Conservation (phyloP, 2,329 filamentous ascomycete species). For the Ophiosphaerella herpotricha region DNA sequence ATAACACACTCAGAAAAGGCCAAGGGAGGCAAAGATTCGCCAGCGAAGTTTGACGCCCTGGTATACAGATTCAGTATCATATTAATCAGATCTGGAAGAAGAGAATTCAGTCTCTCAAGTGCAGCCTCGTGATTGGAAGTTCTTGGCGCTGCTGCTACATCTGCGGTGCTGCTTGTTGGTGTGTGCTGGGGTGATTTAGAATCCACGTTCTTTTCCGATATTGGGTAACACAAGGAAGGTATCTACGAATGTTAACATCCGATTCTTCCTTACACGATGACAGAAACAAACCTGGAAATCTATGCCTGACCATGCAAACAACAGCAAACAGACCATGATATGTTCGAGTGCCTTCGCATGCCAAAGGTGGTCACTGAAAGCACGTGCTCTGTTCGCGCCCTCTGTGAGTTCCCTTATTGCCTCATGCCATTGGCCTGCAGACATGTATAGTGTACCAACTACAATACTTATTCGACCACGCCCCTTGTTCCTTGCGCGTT, state of each 20-base stretch:
- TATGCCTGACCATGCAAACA: constrained; percentile 81
- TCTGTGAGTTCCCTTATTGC: constrained; percentile 83
- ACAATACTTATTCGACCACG: constrained; percentile 79
- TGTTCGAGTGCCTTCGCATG: constrained; percentile 93
- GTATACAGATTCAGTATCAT: constrained; percentile 76
- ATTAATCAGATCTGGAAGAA: constrained; percentile 75
- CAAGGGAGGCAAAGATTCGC: constrained; percentile 72
- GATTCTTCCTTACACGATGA: too few relatives aligned
- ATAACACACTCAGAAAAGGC: constrained; percentile 75
- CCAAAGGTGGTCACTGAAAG: constrained; percentile 91
- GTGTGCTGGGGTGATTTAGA: constrained; percentile 51
- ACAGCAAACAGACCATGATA: constrained; percentile 78
- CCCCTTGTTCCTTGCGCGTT: constrained; percentile 78
- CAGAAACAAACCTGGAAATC: constrained; percentile 70
- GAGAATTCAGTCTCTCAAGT: constrained; percentile 55
- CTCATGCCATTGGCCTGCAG: constrained; percentile 87
- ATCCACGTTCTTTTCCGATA: constrained; percentile 52
- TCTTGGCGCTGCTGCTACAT: constrained; percentile 49
- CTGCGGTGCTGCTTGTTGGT: constrained; percentile 44
- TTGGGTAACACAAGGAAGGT: constrained; percentile 58
- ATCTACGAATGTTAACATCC: constrained; percentile 47
- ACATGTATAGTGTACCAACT: constrained; percentile 82
- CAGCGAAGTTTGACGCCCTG: constrained; percentile 64
- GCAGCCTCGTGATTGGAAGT: constrained; percentile 46
- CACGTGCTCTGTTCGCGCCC: constrained; percentile 75